A percentile compares a stretch with the other conserved stretches of the same genome.
Conservation (phyloP, 2,329 filamentous ascomycete genomes). For the Microcera coccophila region DNA sequence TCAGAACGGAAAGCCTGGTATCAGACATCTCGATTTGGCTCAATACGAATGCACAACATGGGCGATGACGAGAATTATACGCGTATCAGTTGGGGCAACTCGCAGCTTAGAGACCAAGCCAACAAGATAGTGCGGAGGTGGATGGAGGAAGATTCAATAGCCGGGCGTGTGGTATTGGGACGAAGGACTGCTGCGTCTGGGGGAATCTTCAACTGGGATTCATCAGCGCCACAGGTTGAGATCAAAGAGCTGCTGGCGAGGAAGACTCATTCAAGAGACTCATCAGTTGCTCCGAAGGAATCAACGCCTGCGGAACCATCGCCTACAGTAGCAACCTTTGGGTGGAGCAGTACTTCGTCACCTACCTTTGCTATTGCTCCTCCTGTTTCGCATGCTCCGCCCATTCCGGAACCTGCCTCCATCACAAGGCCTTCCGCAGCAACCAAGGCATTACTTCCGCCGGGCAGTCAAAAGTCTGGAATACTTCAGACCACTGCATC, state of each 20-base stretch:
- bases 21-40: conserved; percentile 57
- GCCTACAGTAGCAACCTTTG: conserved; percentile 30
- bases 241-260: conserved; percentile 37
- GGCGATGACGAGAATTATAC: conserved; percentile 59
- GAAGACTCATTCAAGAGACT: conserved; percentile 25
- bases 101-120: conserved; percentile 49
- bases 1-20: conserved; percentile 64
- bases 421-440: conserved; percentile 6
- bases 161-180: conserved; percentile 43
- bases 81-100: conserved; percentile 55
- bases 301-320: conserved; percentile 21
- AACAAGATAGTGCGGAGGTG: conserved; percentile 59
- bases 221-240: conserved; percentile 46
- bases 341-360: conserved; percentile 26
- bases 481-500: conserved; percentile 9
- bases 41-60: conserved; percentile 52
- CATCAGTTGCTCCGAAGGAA: conserved; percentile 22
- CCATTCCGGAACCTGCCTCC: conserved; percentile 9
- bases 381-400: conserved; percentile 9
- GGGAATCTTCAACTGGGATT: conserved; percentile 60
- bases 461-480: conserved; percentile 10
- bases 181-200: conserved; percentile 39
- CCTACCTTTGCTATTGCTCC: conserved; percentile 16
- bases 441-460: neutral
- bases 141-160: conserved; percentile 62